phyloP scores from a whole-genome alignment of 768 basidiomycete species.

The Podaxis sp. region DNA sequence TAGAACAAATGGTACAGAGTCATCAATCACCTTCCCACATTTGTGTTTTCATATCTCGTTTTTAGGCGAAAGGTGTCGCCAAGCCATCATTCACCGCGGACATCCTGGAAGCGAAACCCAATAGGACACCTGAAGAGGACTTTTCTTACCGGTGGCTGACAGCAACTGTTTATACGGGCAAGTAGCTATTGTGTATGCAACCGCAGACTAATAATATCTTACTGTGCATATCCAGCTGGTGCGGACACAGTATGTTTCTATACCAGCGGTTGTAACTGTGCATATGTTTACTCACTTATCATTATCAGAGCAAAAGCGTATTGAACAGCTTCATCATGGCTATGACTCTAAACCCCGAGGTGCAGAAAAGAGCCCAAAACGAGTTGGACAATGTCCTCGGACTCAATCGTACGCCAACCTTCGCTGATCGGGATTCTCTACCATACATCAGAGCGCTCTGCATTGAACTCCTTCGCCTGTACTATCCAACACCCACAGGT shows the following conservation, averaged over 20 bases:
- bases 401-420: slow-evolving; percentile 24
- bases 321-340: slow-evolving; percentile 17
- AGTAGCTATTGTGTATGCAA: background rate
- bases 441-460: slow-evolving; percentile 22
- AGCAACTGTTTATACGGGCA: slow-evolving; percentile 13
- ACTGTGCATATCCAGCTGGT: background rate
- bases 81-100: slow-evolving; percentile 15
- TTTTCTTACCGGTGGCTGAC: slow-evolving; percentile 15
- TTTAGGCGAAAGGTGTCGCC: slow-evolving; percentile 6
- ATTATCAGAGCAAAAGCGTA: slow-evolving; percentile 6
- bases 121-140: slow-evolving; percentile 13
- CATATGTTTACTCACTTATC: background rate
- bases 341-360: slow-evolving; percentile 19
- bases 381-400: slow-evolving; percentile 29
- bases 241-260: slow-evolving; percentile 6
- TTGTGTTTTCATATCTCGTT: background rate
- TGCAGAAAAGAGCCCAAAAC: slow-evolving; percentile 19
- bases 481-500: slow-evolving; percentile 22
- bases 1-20: slow-evolving; percentile 6
- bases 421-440: slow-evolving; percentile 23
- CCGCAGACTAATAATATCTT: background rate
- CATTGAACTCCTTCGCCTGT: slow-evolving; percentile 20
- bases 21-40: background rate
- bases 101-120: slow-evolving; percentile 11
- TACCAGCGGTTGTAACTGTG: background rate